Evolutionary conservation across 768 basidiomycete species (phyloP).

Genomic region (Pseudohyphozyma bogoriensis): DNA sequence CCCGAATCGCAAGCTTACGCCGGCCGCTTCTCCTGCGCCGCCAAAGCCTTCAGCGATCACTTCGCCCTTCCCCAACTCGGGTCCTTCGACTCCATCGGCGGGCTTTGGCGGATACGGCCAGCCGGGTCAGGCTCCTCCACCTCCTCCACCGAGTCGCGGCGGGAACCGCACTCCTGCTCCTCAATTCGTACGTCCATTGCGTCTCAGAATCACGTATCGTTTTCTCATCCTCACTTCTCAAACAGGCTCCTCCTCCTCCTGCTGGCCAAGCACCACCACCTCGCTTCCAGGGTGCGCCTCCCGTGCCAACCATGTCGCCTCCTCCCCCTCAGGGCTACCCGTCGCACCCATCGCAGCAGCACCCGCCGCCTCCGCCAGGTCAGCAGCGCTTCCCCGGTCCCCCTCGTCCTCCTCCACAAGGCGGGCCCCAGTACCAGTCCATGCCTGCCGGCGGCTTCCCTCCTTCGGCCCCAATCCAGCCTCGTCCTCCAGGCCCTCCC

Average conservation of each 20-base stretch:
- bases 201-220: too few relatives aligned
- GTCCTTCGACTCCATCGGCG: neutral
- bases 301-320: conserved; percentile 11
- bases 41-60: conserved; percentile 18
- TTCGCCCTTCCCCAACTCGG: conserved; percentile 27
- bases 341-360: conserved; percentile 1
- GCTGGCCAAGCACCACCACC: conserved; percentile 12
- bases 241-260: conserved; percentile 42
- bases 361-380: conserved; percentile 36
- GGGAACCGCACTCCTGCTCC: conserved; percentile 34
- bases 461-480: conserved; percentile 1
- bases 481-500: conserved; percentile 8
- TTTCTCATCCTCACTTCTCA: too few relatives aligned
- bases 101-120: conserved; percentile 24
- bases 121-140: conserved; percentile 23
- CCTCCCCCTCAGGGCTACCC: conserved; percentile 25
- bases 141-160: conserved; percentile 43
- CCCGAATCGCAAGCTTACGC: conserved; percentile 11
- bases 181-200: too few relatives aligned
- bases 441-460: neutral
- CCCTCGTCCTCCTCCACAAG: conserved; percentile 29
- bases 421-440: conserved; percentile 8
- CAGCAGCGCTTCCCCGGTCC: conserved; percentile 27
- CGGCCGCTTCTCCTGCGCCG: neutral
- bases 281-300: conserved; percentile 4